Base-by-base conservation (phyloP, 345 rosid species). In the Boechera divaricarpa region DNA sequence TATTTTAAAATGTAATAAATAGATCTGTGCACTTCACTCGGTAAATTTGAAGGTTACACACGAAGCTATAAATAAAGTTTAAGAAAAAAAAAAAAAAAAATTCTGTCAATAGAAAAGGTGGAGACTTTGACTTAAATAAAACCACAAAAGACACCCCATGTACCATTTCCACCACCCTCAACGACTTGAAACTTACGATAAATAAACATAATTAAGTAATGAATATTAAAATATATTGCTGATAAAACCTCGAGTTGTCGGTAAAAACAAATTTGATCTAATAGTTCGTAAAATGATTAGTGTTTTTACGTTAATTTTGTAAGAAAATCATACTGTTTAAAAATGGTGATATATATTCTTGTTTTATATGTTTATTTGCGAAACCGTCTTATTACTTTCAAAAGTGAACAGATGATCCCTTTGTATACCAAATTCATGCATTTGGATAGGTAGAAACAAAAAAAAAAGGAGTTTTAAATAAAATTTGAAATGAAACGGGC, bases 81-180 rank as follows among this genome's bases (percentile, higher is more conserved):
- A 21, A 21, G 24, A 28, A 28, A 38, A 51, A n/a, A 24, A 53
- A 29, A 1, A 53, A 26, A 49, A 15, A 28, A 3, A 18, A 8
- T 32, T 73, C 0, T 52, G 52, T 6, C 16, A 11, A 47, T 36
- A 18, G 12, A 29, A 76, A 67, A 52, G 69, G 69, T 4, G n/a
- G 48, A 76, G 79, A 69, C 49, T 68, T 68, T 76, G 62, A 76
- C 69, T 68, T 59, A 28, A 67, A 60, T 59, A 28, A 67, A 68
- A 67, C 47, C 18, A 67, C 36, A 28, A 28, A 2, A 66, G 16
- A 48, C 31, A 47, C 39, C 48, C n/a, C 59, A 47, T 58, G 47
- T 68, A 51, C 73, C 44, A 75, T 75, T 67, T 28, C 60, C 42
- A 59, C 49, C 54, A 67, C 29, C 32, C 52, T 57, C 42, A 1